Evolutionary conservation across 768 basidiomycete genomes (phyloP), one percentile per base, ranked within the genome.

Genomic region (Calocybe cyanea): DNA sequence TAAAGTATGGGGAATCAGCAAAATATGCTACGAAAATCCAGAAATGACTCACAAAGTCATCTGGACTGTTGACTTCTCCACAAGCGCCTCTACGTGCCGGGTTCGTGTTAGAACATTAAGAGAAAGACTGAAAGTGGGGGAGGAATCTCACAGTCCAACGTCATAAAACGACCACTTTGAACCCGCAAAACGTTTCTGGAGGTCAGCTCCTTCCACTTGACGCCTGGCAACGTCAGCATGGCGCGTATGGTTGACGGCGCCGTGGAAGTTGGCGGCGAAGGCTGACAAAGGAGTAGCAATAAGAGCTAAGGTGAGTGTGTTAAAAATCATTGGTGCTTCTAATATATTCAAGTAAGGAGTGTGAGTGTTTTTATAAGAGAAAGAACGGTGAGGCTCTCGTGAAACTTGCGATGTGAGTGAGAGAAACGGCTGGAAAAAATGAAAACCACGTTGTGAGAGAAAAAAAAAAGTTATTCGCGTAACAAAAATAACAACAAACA

Each of bases 161-260:
- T 72, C 70, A 57, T 82, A 84, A 52, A 66, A 84, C 11, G 81
- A 76, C 63, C 75, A 77, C 42, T 71, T 71, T 1, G 74, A 60
- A 43, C 51, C 45, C 30, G 50, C 41, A 43, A 55, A 69, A 7
- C 77, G 71, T 50, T 68, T 70, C 28, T 64, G 62, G 38, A 77
- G 54, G 13, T 61, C 56, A 7, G 60, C 50, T 45, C 53, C 52
- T 37, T 45, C 56, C 15, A 46, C 43, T 23, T 57, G 56, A 35
- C 63, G 59, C 52, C 53, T 58, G 5, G 58, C 56, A 41, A 65
- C 39, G 33, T 57, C 60, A 30, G 45, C 46, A 50, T 62, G 54
- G 42, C 60, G 60, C 38, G 43, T 54, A 7, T 44, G 34, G 41
- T 52, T 56, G 18, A 23, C 34, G 43, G 44, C 38, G 11, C 46